Conservation (phyloP, 176 grass and related monocot genomes). For the Ensete ventricosum region DNA sequence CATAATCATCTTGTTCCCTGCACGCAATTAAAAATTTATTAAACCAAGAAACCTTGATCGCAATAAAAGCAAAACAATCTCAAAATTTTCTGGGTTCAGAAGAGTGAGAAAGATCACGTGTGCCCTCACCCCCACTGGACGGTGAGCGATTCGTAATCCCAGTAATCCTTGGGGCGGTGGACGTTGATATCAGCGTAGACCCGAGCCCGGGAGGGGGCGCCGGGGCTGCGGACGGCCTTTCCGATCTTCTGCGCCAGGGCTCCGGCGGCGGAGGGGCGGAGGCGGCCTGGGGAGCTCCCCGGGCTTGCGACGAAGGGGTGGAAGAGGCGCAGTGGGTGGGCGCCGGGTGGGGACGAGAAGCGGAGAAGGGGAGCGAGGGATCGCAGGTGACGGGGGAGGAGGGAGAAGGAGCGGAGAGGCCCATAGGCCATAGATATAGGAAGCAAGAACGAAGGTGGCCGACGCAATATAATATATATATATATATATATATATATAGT, state of each 20-base stretch:
- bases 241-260: conserved; percentile 46
- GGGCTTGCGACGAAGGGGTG: conserved; percentile 5
- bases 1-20: conserved; percentile 75
- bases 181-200: conserved; percentile 62
- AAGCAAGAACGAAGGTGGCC: neutral
- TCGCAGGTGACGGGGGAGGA: conserved; percentile 16
- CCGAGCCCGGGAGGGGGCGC: conserved; percentile 42
- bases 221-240: conserved; percentile 43
- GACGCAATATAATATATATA: neutral
- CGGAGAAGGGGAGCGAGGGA: neutral
- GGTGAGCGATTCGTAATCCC: conserved; percentile 81
- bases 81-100: neutral
- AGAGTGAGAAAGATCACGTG: neutral
- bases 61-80: conserved; percentile 5
- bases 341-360: conserved; percentile 23
- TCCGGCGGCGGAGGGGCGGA: neutral
- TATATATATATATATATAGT: neutral
- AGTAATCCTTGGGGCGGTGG: conserved; percentile 59
- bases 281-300: conserved; percentile 9
- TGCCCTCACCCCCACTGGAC: conserved; percentile 65
- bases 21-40: neutral
- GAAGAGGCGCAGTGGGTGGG: conserved; percentile 8
- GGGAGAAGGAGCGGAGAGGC: conserved; percentile 11
- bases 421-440: neutral
- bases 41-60: neutral